Evolutionary conservation across 2,329 filamentous ascomycete genomes (phyloP), one percentile per base, ranked within the genome.

Genomic region (Pseudocercospora vitis): DNA sequence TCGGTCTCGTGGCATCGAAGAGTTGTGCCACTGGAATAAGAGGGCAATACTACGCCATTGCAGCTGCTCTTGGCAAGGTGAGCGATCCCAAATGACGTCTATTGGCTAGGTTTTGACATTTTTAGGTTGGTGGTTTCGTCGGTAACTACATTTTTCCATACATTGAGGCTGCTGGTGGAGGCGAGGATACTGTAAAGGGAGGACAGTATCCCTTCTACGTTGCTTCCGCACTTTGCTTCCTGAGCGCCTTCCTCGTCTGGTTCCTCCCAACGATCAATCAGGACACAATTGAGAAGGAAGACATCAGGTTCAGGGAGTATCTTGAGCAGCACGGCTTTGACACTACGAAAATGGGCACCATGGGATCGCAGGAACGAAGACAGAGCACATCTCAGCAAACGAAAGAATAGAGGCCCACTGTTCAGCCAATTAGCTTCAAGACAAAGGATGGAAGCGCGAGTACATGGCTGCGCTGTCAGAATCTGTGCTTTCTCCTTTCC

Each of bases 191-290:
- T 0, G 73, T 81, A 16, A 78, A 73, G 52, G 69, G 64, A 23
- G 89, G 89, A 0, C 90, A 96, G 68, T 90, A 95, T 62, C 91
- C 91, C 0, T 96, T 96, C 74, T 96, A 85, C 71, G 89, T 96
- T n/a, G 86, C 85, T 1, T 87, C 85, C 32, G 77, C 81, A 19
- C 71, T 96, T 51, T 94, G 89, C 62, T 71, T 95, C n/a, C 76
- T 96, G 45, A 86, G 84, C 2, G 89, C 88, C 0, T 71, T 74
- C 7, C 69, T 91, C 23, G 82, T 83, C 1, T 81, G 90, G 63
- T 80, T 81, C 53, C 71, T 96, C 46, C 91, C 91, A 0, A 74
- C 88, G 44, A 87, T 96, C 56, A 84, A 84, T 8, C 83, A 95
- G 73, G 87, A 96, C 64, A 95, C 89, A 0, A 95, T 96, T 58